Percentiles rank a stretch among this genome's conserved stretches.
phyloP scores from a whole-genome alignment of 2,329 filamentous ascomycete species.

The Botryotinia calthae region DNA sequence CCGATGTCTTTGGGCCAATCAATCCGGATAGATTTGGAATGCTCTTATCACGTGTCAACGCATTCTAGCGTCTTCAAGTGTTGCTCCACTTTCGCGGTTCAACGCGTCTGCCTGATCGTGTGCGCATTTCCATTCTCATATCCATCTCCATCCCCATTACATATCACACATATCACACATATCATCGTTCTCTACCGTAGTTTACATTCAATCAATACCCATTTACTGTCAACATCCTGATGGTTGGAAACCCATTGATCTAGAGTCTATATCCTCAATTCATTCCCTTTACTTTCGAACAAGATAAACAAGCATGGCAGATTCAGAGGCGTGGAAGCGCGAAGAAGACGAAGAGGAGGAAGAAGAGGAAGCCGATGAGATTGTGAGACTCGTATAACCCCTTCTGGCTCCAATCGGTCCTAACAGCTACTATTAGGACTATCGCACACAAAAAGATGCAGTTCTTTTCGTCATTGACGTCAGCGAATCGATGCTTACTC shows the following conservation, averaged over 20 bases:
- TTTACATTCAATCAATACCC: neutral
- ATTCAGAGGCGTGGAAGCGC: constrained; percentile 34
- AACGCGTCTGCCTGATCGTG: constrained; percentile 17
- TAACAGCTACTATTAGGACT: constrained; percentile 55
- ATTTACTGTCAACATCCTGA: neutral
- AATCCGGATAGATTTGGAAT: constrained; percentile 9
- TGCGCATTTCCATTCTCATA: neutral
- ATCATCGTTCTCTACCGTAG: neutral
- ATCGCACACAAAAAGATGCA: constrained; percentile 94
- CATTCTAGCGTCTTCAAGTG: neutral
- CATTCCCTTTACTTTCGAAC: neutral
- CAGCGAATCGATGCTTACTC: constrained; percentile 79
- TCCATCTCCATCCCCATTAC: neutral
- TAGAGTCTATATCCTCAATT: neutral
- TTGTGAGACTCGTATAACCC: constrained; percentile 42
- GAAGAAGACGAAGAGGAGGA: constrained; percentile 69
- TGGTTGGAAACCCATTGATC: neutral
- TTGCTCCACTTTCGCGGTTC: constrained; percentile 12
- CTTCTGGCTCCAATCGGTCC: constrained; percentile 19
- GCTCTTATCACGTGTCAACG: neutral
- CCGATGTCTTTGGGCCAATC: constrained; percentile 13
- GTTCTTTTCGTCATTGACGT: constrained; percentile 94
- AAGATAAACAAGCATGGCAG: constrained; percentile 25
- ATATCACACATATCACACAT: neutral
- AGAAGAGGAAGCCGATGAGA: constrained; percentile 66